Evolutionary conservation across 257 asterid species (phyloP), one percentile per base, ranked within the genome.

Genomic region (Lycium barbarum): DNA sequence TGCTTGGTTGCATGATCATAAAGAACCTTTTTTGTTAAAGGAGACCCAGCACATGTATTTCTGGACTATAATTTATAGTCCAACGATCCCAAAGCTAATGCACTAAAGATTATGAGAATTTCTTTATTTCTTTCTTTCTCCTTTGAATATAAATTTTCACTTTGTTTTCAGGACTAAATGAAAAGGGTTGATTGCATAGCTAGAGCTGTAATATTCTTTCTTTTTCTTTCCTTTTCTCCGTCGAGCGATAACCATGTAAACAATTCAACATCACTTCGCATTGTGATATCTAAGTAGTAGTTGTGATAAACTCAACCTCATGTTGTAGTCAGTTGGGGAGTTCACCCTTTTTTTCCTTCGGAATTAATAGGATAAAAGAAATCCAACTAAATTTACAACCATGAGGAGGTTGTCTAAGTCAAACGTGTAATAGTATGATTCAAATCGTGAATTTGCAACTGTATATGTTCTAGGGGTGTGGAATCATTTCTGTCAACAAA

Each of bases 1-100:
- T 65, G 66, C 78, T 26, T 18, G 82, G 66, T 80, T 55, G 76
- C 73, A 62, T 80, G 74, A 66, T 59, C 83, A 62, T 33, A 78
- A 53, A 51, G 49, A 2, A 53, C 2, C 15, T 26, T 74, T 10
- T 38, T 15, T 55, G 54, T 57, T 70, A 79, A 61, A 79, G 81
- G 47, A 26, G 8, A 66, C 51, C 14, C 15, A 13, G 22, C 47
- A 53, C 82, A 76, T 76, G 82, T 76, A 78, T 78, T 8, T 26
- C 20, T 78, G 82, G 65, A 33, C 65, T 14, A 78, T 53, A 76
- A 76, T 51, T 51, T 76, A 53, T 78, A 26, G 15, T 35, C 65
- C 20, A 49, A 26, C 57, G 4, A 53, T 22, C 62, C 15, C 33
- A 78, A 78, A 78, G 65, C 33, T 26, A 78, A 14, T 78, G 65